Evolutionary conservation across 2,329 filamentous ascomycete genomes (phyloP).

Genomic region (Byssochlamys sp.): DNA sequence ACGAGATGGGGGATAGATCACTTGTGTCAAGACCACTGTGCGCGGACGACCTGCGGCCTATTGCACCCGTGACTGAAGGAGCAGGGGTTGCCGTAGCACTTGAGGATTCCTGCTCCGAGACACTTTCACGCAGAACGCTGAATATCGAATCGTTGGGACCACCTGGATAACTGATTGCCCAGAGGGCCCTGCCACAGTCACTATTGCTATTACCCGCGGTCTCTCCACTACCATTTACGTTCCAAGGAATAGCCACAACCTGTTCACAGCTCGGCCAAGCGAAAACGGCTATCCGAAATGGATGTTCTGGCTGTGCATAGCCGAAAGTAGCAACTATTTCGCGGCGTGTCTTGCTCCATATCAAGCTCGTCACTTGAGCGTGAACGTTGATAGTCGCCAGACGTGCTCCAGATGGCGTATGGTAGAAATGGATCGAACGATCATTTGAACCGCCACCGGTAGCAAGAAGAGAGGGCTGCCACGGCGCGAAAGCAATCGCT

Average conservation of each 20-base stretch:
- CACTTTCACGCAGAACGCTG: neutral
- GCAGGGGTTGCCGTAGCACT: slow-evolving; percentile 6
- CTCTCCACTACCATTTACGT: slow-evolving; percentile 39
- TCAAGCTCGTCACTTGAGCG: slow-evolving; percentile 83
- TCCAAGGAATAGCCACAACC: slow-evolving; percentile 77
- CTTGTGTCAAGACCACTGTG: neutral
- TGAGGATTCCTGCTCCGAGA: slow-evolving; percentile 5
- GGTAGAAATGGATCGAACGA: slow-evolving; percentile 91
- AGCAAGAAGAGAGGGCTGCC: slow-evolving; percentile 76
- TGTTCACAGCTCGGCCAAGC: slow-evolving; percentile 86
- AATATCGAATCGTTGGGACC: slow-evolving; percentile 37
- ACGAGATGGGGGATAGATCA: neutral
- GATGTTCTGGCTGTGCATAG: slow-evolving; percentile 81
- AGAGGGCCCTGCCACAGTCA: slow-evolving; percentile 54
- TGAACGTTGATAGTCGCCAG: slow-evolving; percentile 85
- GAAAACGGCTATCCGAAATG: slow-evolving; percentile 82
- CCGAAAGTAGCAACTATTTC: slow-evolving; percentile 93
- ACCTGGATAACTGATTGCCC: slow-evolving; percentile 75
- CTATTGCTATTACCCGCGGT: slow-evolving; percentile 14
- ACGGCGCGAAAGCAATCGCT: slow-evolving; percentile 92
- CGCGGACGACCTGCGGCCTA: neutral
- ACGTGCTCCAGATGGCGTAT: slow-evolving; percentile 69
- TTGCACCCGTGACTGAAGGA: neutral
- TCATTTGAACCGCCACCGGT: slow-evolving; percentile 91
- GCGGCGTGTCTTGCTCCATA: slow-evolving; percentile 75